phyloP scores from a whole-genome alignment of 164 flowering plant species.

The Tinospora cordifolia region DNA sequence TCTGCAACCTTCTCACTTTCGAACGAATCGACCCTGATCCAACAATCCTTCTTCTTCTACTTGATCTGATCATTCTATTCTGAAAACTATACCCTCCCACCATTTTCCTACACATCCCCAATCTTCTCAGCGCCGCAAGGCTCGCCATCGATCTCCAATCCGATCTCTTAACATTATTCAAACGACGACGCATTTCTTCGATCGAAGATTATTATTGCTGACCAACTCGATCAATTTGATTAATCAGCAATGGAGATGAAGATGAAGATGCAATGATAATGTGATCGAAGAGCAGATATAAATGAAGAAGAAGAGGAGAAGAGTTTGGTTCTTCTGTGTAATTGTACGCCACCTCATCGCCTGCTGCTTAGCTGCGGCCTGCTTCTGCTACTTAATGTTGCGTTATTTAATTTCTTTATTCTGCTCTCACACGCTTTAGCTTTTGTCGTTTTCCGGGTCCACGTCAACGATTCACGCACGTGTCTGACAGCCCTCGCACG shows the following conservation, averaged over 20 bases:
- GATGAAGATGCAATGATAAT: conserved; percentile 3
- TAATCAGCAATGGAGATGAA: conserved; percentile 3
- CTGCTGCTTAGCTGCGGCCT: too few relatives aligned
- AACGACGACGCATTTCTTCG: too few relatives aligned
- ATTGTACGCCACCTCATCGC: conserved; percentile 37
- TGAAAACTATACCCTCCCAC: not conserved
- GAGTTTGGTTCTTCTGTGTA: too few relatives aligned
- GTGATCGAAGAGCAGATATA: not conserved
- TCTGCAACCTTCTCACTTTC: conserved; percentile 52
- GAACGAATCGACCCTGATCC: conserved; percentile 12
- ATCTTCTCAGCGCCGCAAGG: not conserved
- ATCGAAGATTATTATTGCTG: too few relatives aligned
- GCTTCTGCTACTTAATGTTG: too few relatives aligned
- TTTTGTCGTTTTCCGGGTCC: conserved; percentile 22
- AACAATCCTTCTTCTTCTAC: not conserved
- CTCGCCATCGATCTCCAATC: not conserved
- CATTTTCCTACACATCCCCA: not conserved
- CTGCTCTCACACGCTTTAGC: conserved; percentile 14
- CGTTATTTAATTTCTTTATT: conserved; percentile 1
- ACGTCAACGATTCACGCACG: conserved; percentile 30
- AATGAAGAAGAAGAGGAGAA: conserved; percentile 8
- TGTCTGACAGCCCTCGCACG: conserved; percentile 43
- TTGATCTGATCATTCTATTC: not conserved
- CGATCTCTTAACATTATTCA: not conserved
- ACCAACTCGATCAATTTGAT: not conserved